Evolutionary conservation across 805 yeast species (phyloP).

Genomic region (Myxozyma nipponensis): DNA sequence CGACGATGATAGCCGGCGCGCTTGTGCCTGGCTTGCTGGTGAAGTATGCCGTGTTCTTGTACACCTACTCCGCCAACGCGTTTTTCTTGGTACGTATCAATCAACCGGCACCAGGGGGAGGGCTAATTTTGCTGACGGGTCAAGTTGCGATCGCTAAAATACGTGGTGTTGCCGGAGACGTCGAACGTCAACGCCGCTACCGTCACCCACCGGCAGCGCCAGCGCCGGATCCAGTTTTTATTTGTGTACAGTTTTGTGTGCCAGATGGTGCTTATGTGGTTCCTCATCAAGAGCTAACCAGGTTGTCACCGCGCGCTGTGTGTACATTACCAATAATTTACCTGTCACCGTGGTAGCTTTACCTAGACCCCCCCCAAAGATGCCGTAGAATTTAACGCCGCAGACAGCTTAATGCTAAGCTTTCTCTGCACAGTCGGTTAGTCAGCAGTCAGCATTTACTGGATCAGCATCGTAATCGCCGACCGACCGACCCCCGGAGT

Average conservation of each 20-base stretch:
- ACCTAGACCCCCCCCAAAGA: too few species aligned
- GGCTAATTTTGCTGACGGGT: conserved; percentile 44
- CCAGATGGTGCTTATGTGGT: conserved; percentile 72
- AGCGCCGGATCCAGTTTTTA: conserved; percentile 79
- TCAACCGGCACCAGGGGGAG: conserved; percentile 41
- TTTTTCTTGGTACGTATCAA: conserved; percentile 36
- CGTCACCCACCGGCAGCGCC: conserved; percentile 63
- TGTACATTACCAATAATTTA: background rate
- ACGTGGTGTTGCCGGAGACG: conserved; percentile 62
- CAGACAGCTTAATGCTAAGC: too few species aligned
- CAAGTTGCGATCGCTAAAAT: conserved; percentile 52
- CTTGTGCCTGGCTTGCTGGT: conserved; percentile 37
- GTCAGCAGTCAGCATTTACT: too few species aligned
- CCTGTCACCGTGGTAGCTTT: too few species aligned
- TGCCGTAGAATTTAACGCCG: too few species aligned
- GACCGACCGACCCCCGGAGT: too few species aligned
- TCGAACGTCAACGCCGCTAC: conserved; percentile 42
- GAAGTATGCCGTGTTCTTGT: conserved; percentile 50
- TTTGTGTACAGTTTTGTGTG: conserved; percentile 79
- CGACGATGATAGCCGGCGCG: conserved; percentile 37
- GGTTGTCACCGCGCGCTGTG: background rate
- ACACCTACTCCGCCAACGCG: conserved; percentile 54
- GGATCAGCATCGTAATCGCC: too few species aligned
- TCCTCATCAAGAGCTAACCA: conserved; percentile 46
- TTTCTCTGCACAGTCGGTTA: too few species aligned